A percentile compares a stretch with the other conserved stretches of the same genome.
phyloP scores from a whole-genome alignment of 1,139 yeast genomes.

The Suhomyces ambrosiae region DNA sequence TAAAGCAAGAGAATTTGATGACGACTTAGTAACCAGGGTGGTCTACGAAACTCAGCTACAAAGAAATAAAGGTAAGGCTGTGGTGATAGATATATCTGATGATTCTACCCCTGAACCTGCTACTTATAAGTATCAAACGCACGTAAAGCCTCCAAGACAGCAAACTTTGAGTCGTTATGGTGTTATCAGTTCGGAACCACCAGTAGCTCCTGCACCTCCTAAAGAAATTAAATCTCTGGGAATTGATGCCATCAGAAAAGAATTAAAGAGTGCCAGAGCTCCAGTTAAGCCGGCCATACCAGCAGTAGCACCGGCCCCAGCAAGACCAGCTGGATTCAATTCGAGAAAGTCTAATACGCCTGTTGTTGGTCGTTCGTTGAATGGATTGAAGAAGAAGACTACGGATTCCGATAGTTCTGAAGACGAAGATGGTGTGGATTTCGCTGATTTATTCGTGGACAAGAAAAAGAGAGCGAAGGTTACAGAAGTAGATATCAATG shows the following conservation, averaged over 20 bases:
- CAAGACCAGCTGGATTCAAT: slow-evolving; percentile 86
- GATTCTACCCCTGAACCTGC: slow-evolving; percentile 26
- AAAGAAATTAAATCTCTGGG: slow-evolving; percentile 37
- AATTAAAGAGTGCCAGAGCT: slow-evolving; percentile 32
- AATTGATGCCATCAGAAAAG: slow-evolving; percentile 44
- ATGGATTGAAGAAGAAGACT: slow-evolving; percentile 32
- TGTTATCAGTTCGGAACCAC: slow-evolving; percentile 37
- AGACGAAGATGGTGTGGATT: slow-evolving; percentile 39
- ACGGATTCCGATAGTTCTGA: slow-evolving; percentile 37
- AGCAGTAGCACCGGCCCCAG: slow-evolving; percentile 60
- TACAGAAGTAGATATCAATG: slow-evolving; percentile 42
- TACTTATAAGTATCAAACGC: slow-evolving; percentile 28
- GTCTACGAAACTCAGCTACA: slow-evolving; percentile 47
- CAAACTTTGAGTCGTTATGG: slow-evolving; percentile 55
- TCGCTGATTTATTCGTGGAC: slow-evolving; percentile 46
- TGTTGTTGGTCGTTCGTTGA: slow-evolving; percentile 40
- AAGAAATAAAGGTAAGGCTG: slow-evolving; percentile 16
- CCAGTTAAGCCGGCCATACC: slow-evolving; percentile 24
- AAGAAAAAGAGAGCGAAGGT: slow-evolving; percentile 38
- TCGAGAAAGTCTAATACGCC: slow-evolving; percentile 28
- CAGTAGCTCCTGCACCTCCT: slow-evolving; percentile 44
- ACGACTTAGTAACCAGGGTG: slow-evolving; percentile 53
- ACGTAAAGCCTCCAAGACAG: slow-evolving; percentile 36
- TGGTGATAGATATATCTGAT: slow-evolving; percentile 10
- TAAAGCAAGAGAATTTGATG: slow-evolving; percentile 58